phyloP scores from a whole-genome alignment of 2,329 filamentous ascomycete species.

The Zasmidium citrigriseum region DNA sequence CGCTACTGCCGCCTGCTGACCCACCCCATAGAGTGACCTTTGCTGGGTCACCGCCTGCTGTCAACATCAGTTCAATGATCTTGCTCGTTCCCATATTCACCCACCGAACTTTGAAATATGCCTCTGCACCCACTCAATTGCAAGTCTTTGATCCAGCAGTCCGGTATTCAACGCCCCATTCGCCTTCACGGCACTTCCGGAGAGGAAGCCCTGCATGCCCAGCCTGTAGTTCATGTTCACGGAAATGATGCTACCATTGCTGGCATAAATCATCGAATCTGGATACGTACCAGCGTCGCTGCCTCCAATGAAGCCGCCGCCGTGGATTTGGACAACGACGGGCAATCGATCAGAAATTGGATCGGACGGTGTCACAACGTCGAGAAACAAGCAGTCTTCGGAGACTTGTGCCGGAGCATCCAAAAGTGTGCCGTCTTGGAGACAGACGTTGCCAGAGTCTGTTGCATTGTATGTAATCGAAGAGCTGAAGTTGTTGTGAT shows the following conservation, averaged over 20 bases:
- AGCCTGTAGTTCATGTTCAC: conserved; percentile 36
- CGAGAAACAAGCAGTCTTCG: conserved; percentile 45
- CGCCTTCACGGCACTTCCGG: conserved; percentile 17
- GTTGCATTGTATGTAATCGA: background rate
- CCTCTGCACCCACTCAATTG: conserved; percentile 31
- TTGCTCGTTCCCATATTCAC: too few relatives aligned
- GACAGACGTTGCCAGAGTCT: background rate
- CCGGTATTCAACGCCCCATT: conserved; percentile 26
- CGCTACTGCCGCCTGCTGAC: conserved; percentile 29
- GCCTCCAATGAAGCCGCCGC: conserved; percentile 39
- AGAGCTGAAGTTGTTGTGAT: background rate
- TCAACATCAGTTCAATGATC: background rate
- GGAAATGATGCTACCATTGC: conserved; percentile 36
- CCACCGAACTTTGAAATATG: conserved; percentile 32
- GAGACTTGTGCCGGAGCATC: background rate
- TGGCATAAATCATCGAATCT: conserved; percentile 33
- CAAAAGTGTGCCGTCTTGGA: background rate
- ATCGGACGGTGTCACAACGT: conserved; percentile 41
- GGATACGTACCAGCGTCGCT: conserved; percentile 23
- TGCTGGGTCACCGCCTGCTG: conserved; percentile 27
- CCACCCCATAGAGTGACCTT: conserved; percentile 28
- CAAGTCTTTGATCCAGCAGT: conserved; percentile 31
- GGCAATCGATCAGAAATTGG: conserved; percentile 31
- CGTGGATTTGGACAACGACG: conserved; percentile 39
- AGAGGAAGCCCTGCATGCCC: conserved; percentile 31